Conservation (phyloP, 176 grass and related monocot genomes). For the Phragmites australis region DNA sequence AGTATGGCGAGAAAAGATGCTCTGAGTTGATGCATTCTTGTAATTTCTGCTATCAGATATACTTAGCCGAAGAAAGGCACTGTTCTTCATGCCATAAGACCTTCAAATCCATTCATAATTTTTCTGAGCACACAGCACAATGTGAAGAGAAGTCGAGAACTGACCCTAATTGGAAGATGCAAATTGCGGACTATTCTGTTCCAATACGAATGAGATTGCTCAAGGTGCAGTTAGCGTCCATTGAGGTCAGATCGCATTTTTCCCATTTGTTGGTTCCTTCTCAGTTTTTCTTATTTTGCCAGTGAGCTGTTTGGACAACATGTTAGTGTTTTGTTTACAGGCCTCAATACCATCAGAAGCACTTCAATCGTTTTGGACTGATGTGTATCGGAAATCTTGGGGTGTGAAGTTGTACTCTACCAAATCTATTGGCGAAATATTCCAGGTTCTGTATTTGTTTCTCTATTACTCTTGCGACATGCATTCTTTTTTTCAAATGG, state of each 20-base stretch:
- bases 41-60: constrained; percentile 73
- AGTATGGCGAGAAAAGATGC: constrained; percentile 83
- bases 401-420: constrained; percentile 70
- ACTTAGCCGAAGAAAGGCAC: constrained; percentile 79
- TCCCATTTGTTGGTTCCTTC: constrained; percentile 16
- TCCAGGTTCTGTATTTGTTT: constrained; percentile 60
- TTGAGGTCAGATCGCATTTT: constrained; percentile 61
- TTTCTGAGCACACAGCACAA: constrained; percentile 70
- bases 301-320: constrained; percentile 30
- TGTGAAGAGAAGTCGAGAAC: constrained; percentile 72
- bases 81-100: constrained; percentile 84
- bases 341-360: constrained; percentile 77
- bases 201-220: constrained; percentile 70
- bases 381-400: constrained; percentile 90
- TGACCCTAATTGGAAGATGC: constrained; percentile 65
- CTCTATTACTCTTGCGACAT: constrained; percentile 14
- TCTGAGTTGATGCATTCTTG: constrained; percentile 61
- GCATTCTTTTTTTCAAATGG: not conserved
- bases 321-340: constrained; percentile 50
- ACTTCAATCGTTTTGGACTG: constrained; percentile 82
- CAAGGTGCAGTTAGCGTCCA: constrained; percentile 69
- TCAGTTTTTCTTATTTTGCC: constrained; percentile 25
- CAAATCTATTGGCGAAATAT: constrained; percentile 61
- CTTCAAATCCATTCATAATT: constrained; percentile 72
- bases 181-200: constrained; percentile 62